Percentiles rank a stretch among this genome's conserved stretches.
phyloP scores from a whole-genome alignment of 1,284 basidiomycete species.

The Peniophora sp. region DNA sequence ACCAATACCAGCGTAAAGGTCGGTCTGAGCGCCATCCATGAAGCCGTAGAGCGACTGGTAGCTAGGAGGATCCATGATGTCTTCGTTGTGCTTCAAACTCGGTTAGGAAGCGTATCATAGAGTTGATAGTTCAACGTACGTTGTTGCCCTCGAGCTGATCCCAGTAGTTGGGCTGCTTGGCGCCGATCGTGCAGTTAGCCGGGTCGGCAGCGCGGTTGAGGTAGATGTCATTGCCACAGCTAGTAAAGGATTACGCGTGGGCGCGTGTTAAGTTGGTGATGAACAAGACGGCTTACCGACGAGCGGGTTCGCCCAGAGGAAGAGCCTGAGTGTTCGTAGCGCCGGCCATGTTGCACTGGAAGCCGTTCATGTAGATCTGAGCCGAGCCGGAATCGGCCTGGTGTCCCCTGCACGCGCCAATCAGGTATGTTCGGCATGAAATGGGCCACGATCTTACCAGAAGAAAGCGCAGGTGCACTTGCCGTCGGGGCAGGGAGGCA shows the following conservation, averaged over 20 bases:
- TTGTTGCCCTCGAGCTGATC: constrained; percentile 53
- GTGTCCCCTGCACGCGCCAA: background rate
- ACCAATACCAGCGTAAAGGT: constrained; percentile 39
- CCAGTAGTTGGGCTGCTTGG: constrained; percentile 63
- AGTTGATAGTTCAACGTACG: constrained; percentile 20
- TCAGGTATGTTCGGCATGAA: background rate
- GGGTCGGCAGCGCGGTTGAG: constrained; percentile 53
- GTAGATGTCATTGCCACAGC: constrained; percentile 10
- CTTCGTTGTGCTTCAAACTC: constrained; percentile 43
- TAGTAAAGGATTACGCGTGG: constrained; percentile 18
- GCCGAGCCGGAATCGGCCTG: constrained; percentile 33
- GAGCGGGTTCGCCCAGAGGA: constrained; percentile 42
- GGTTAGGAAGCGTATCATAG: background rate
- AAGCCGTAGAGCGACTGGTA: constrained; percentile 56
- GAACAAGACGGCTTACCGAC: constrained; percentile 29
- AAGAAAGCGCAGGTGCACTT: constrained; percentile 67
- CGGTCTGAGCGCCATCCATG: constrained; percentile 51
- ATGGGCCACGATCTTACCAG: constrained; percentile 48
- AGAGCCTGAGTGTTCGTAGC: constrained; percentile 43
- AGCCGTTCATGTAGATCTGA: constrained; percentile 67
- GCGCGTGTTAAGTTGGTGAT: background rate
- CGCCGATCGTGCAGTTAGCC: constrained; percentile 59
- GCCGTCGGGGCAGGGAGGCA: constrained; percentile 30
- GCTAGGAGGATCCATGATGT: constrained; percentile 40
- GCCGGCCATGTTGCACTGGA: constrained; percentile 55